Evolutionary conservation across 2,329 filamentous ascomycete genomes (phyloP), one percentile per base, ranked within the genome.

Genomic region (Pyricularia pennisetigena): DNA sequence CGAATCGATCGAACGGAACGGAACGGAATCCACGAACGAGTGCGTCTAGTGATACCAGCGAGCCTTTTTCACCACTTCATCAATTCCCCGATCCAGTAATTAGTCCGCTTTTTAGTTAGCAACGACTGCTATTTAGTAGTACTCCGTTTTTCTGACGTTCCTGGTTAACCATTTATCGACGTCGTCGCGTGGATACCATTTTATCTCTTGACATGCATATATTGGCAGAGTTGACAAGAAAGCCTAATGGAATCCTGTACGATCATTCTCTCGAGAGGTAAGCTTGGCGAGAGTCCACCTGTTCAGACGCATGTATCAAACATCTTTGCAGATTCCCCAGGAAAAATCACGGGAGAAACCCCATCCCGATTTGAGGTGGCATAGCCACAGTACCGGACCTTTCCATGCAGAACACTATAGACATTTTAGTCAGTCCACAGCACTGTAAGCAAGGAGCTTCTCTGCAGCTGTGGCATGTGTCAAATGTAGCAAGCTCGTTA

Each of bases 1-100:
- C 67, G 63, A 65, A 69, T 67, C 64, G 65, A 66, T 35, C 68
- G 68, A 69, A 64, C 68, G 66, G 68, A 68, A 61, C 68, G 49
- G 66, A 68, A 66, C 65, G 59, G 41, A 66, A 49, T 62, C 24
- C 24, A 29, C 59, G 59, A 62, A 62, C 59, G 59, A 62, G 59
- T 28, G 59, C 59, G 59, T 62, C 59, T 62, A 28, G 59, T 62
- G 59, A 62, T 62, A 28, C 59, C 59, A 62, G 59, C 59, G 59
- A 62, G 59, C 12, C 59, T 28, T 62, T 61, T 26, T 20, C 59
- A 62, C 24, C 59, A 28, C 59, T 20, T 62, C 24, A 62, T 62
- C 59, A 28, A 16, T 62, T 20, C 24, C 14, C 14, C 59, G 59
- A 62, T 62, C 23, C 24, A 62, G 59, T 62, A 62, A 62, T 62